These are phyloP conservation scores for Centaurea solstitialis DNA, from an alignment of 129 eudicot genomes.

Conservation along the genomic window DNA sequence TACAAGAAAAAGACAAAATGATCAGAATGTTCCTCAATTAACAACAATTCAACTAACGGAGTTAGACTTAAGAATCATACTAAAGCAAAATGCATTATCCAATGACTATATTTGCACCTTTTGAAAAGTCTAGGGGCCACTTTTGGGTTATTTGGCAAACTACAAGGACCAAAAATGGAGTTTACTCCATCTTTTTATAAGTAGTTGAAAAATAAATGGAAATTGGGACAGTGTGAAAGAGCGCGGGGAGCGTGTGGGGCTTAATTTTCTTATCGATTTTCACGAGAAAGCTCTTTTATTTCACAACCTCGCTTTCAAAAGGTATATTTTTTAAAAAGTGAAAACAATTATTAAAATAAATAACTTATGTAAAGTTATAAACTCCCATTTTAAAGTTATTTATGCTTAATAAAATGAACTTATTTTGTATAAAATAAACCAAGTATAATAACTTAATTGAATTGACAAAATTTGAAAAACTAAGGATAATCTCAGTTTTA, in stretches of 20 bases:
- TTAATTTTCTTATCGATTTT: slow-evolving; percentile 3
- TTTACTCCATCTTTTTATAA: not conserved
- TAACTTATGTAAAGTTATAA: no score
- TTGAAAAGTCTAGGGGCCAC: not conserved
- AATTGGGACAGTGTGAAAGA: slow-evolving; percentile 8
- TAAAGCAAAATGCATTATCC: not conserved
- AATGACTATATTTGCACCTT: not conserved
- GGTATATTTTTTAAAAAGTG: not conserved
- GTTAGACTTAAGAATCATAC: not conserved
- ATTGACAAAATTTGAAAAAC: not conserved
- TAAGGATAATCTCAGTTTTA: not conserved
- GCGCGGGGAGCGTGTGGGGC: slow-evolving; percentile 47
- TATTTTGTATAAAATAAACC: not conserved
- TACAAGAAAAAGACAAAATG: not conserved
- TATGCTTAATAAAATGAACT: no score
- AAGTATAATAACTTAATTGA: not conserved
- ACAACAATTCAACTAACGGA: not conserved
- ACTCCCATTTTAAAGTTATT: no score
- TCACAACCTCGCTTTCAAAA: not conserved
- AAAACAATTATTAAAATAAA: no score
- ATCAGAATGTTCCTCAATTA: not conserved
- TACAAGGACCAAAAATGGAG: not conserved
- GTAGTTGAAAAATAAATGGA: not conserved
- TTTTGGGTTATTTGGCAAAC: not conserved
- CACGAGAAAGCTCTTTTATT: not conserved